Percentiles rank a stretch among this genome's conserved stretches.
Evolutionary conservation across 306 rosid genomes (phyloP).

Genomic region (Trifolium subterraneum): DNA sequence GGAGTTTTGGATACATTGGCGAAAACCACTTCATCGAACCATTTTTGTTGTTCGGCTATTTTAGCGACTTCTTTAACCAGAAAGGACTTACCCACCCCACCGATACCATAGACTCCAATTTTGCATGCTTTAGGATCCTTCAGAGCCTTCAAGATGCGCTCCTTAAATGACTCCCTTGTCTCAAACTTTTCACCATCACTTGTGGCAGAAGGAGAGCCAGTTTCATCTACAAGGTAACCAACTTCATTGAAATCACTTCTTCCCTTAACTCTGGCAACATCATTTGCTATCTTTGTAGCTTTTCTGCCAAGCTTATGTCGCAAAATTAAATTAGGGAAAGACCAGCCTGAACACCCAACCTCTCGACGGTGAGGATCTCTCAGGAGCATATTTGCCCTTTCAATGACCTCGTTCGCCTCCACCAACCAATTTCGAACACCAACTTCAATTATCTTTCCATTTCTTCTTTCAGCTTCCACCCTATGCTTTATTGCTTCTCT

Average conservation of each 20-base stretch:
- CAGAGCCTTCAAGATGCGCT: not conserved
- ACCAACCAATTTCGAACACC: not conserved
- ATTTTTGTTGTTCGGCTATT: not conserved
- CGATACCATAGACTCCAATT: constrained; percentile 6
- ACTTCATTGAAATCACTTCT: not conserved
- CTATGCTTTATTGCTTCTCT: not conserved
- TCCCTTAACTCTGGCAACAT: not conserved
- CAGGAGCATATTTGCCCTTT: not conserved
- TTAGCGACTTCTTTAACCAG: not conserved
- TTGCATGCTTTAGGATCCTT: not conserved
- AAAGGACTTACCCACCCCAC: constrained; percentile 1
- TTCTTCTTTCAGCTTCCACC: not conserved
- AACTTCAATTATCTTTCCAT: not conserved
- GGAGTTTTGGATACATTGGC: not conserved
- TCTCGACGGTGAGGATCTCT: not conserved
- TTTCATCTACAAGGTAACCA: not conserved
- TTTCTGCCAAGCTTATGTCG: not conserved
- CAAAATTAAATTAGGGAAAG: not conserved
- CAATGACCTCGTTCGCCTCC: not conserved
- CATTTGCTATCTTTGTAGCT: not conserved
- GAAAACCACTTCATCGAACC: not conserved
- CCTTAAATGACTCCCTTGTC: constrained; percentile 1
- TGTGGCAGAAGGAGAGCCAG: not conserved
- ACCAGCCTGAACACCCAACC: not conserved
- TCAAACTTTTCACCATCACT: not conserved